These are phyloP conservation scores for Ceratobasidium sp. DNA, from an alignment of 1,284 basidiomycete genomes.

Conservation along the genomic window DNA sequence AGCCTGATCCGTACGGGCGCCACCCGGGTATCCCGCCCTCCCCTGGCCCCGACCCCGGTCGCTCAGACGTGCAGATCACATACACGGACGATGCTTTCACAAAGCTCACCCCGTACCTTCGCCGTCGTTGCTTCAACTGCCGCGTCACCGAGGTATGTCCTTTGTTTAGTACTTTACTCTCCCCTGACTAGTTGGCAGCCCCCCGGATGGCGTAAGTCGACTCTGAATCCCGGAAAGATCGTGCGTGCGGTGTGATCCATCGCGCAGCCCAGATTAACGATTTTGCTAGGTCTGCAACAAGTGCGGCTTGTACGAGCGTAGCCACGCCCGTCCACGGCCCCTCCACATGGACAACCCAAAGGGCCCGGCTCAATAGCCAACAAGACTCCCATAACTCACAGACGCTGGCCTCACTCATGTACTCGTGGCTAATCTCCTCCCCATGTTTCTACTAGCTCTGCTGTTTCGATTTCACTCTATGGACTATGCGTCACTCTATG, in stretches of 20 bases:
- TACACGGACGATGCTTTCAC: constrained; percentile 88
- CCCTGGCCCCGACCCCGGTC: constrained; percentile 18
- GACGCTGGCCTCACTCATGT: too few relatives aligned
- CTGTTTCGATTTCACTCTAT: too few relatives aligned
- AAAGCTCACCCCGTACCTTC: constrained; percentile 88
- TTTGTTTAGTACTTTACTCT: not conserved
- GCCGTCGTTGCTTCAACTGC: constrained; percentile 87
- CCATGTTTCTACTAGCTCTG: too few relatives aligned
- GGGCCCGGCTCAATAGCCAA: constrained; percentile 7
- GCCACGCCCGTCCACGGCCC: constrained; percentile 82
- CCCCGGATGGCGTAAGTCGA: constrained; percentile 85
- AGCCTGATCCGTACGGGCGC: constrained; percentile 40
- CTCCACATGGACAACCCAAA: constrained; percentile 79
- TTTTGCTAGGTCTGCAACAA: constrained; percentile 82
- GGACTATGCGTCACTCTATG: too few relatives aligned
- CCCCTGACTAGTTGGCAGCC: constrained; percentile 59
- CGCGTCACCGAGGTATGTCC: constrained; percentile 75
- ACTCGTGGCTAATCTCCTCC: too few relatives aligned
- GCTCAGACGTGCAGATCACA: constrained; percentile 73
- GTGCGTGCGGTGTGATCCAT: constrained; percentile 62
- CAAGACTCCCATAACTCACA: too few relatives aligned
- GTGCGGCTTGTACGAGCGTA: constrained; percentile 88
- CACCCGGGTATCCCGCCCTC: constrained; percentile 27
- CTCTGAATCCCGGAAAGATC: constrained; percentile 88
- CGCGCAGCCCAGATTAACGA: constrained; percentile 5